Conservation (phyloP, 2,329 filamentous ascomycete species). For the Trichoderma breve region DNA sequence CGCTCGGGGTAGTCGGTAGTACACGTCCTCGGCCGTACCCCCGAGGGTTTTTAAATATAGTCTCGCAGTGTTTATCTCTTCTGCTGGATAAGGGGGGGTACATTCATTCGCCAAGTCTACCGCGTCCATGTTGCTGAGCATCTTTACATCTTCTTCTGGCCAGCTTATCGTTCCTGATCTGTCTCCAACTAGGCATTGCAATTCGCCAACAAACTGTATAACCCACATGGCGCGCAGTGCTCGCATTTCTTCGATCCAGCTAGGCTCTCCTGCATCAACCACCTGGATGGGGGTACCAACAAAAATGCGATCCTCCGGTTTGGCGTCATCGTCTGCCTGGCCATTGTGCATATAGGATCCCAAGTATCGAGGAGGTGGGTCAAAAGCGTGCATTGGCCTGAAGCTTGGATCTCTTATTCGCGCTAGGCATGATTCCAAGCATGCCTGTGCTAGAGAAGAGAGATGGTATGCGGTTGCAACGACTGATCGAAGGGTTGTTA, state of each 20-base stretch:
- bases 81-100: background rate
- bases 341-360: background rate
- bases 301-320: slow-evolving; percentile 18
- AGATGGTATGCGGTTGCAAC: slow-evolving; percentile 23
- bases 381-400: background rate
- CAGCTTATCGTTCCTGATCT: background rate
- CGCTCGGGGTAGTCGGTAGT: background rate
- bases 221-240: slow-evolving; percentile 25
- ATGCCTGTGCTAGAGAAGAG: slow-evolving; percentile 23
- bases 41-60: background rate
- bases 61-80: background rate
- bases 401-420: background rate
- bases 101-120: background rate
- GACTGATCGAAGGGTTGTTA: slow-evolving; percentile 20
- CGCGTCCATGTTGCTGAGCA: background rate
- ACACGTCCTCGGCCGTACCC: background rate
- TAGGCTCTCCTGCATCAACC: slow-evolving; percentile 21
- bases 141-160: slow-evolving; percentile 16
- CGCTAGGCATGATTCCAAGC: slow-evolving; percentile 20
- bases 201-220: slow-evolving; percentile 23
- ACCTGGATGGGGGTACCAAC: background rate
- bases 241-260: slow-evolving; percentile 28
- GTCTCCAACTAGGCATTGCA: background rate
- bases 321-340: background rate
- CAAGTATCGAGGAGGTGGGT: background rate